Percentiles rank a stretch among this genome's conserved stretches.
phyloP scores from a whole-genome alignment of 805 yeast genomes.

The Hanseniaspora guilliermondii region DNA sequence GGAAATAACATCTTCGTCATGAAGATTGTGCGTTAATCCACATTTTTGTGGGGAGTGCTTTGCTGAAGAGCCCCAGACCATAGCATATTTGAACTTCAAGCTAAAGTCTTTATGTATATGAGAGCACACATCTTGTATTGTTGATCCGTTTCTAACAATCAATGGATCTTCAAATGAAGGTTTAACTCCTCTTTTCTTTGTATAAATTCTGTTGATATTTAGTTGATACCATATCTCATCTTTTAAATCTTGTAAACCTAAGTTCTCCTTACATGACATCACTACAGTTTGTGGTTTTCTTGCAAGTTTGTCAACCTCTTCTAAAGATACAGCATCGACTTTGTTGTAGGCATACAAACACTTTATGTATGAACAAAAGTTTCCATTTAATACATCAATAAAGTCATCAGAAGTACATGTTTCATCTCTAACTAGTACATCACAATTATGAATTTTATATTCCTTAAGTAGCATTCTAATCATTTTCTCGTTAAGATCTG shows the following conservation, averaged over 20 bases:
- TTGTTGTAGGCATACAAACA: conserved; percentile 91
- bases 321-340: conserved; percentile 87
- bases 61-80: conserved; percentile 93
- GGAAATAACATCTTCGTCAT: conserved; percentile 90
- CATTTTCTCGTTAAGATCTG: conserved; percentile 56
- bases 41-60: conserved; percentile 95
- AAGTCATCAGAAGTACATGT: conserved; percentile 83
- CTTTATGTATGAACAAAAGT: conserved; percentile 75
- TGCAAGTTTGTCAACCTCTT: conserved; percentile 86
- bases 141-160: conserved; percentile 70
- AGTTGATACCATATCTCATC: conserved; percentile 90
- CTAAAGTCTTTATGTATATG: conserved; percentile 87
- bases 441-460: conserved; percentile 85
- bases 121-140: conserved; percentile 81
- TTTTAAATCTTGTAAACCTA: conserved; percentile 76
- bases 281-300: conserved; percentile 87
- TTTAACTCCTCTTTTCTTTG: conserved; percentile 70
- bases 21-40: conserved; percentile 69
- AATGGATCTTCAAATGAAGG: conserved; percentile 83
- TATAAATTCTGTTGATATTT: conserved; percentile 65
- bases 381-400: conserved; percentile 80
- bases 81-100: conserved; percentile 80
- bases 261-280: conserved; percentile 78
- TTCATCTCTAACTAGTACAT: conserved; percentile 79
- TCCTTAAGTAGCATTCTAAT: conserved; percentile 69